Percentiles rank a stretch among this genome's conserved stretches.
These are phyloP conservation scores for Starmerella tilneyi DNA, from an alignment of 805 yeast genomes.

Conservation along the genomic window DNA sequence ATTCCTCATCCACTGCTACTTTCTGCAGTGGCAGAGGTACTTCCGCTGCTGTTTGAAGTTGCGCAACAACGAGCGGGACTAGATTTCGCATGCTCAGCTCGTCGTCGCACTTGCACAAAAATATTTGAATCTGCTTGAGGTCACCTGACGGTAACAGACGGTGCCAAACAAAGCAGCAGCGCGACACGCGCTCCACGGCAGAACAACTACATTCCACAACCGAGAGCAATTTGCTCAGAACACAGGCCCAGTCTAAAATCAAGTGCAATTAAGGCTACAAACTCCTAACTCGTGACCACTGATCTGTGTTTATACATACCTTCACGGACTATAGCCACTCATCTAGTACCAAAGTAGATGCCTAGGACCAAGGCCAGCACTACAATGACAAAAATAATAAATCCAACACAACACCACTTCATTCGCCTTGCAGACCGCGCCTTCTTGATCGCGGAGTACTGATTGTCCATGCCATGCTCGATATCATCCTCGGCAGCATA, in stretches of 20 bases:
- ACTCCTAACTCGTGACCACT: too few species aligned
- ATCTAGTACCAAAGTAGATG: slow-evolving; percentile 22
- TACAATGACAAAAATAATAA: slow-evolving; percentile 27
- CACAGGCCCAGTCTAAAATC: too few species aligned
- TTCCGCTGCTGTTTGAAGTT: slow-evolving; percentile 11
- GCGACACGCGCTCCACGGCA: too few species aligned
- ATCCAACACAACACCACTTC: slow-evolving; percentile 63
- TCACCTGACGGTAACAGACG: neutral
- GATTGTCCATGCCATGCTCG: slow-evolving; percentile 89
- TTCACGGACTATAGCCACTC: neutral
- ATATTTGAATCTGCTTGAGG: too few species aligned
- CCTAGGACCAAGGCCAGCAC: slow-evolving; percentile 25
- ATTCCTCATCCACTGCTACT: slow-evolving; percentile 13
- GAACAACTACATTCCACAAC: too few species aligned
- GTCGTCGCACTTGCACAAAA: neutral
- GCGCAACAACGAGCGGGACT: slow-evolving; percentile 18
- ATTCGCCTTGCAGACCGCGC: slow-evolving; percentile 85
- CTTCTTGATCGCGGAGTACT: slow-evolving; percentile 73
- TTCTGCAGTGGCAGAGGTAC: slow-evolving; percentile 12
- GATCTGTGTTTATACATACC: neutral
- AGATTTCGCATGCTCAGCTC: slow-evolving; percentile 18
- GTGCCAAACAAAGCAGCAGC: too few species aligned
- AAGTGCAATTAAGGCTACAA: too few species aligned
- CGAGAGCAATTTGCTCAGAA: too few species aligned
- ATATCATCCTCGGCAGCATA: slow-evolving; percentile 77